phyloP scores from a whole-genome alignment of 2,329 filamentous ascomycete species.

The Tolypocladium amazonense region DNA sequence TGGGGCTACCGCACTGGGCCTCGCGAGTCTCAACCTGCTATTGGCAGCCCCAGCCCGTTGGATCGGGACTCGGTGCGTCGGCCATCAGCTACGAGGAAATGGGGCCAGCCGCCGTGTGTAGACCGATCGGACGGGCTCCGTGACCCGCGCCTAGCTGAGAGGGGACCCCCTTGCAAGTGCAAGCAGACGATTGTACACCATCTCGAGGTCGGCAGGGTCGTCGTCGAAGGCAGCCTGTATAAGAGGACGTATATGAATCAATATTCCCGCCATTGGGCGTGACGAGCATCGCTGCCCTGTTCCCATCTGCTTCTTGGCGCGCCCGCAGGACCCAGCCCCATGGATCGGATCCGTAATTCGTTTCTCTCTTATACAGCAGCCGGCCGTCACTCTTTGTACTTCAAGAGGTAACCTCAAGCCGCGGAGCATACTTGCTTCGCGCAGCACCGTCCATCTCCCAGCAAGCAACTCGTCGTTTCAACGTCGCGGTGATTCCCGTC shows the following conservation, averaged over 20 bases:
- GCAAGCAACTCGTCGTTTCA: not conserved
- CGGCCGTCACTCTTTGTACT: not conserved
- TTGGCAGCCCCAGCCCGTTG: not conserved
- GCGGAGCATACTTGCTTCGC: not conserved
- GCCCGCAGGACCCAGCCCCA: not conserved
- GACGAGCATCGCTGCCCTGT: not conserved
- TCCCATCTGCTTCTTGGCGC: not conserved
- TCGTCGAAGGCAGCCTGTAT: not conserved
- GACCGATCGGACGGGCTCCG: not conserved
- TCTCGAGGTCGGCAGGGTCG: not conserved
- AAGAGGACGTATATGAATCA: not conserved
- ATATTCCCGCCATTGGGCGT: not conserved
- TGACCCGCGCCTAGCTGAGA: not conserved
- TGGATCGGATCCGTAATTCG: not conserved
- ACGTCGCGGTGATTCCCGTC: not conserved
- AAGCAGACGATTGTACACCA: not conserved
- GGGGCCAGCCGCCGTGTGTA: not conserved
- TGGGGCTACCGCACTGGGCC: not conserved
- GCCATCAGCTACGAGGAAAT: not conserved
- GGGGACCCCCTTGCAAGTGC: not conserved
- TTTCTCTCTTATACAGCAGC: not conserved
- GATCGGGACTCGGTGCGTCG: not conserved
- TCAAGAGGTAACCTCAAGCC: not conserved
- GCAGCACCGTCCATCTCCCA: not conserved
- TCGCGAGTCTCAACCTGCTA: not conserved